Evolutionary conservation across 768 basidiomycete species (phyloP), one percentile per base, ranked within the genome.

Genomic region (Tylopilus intermedius): DNA sequence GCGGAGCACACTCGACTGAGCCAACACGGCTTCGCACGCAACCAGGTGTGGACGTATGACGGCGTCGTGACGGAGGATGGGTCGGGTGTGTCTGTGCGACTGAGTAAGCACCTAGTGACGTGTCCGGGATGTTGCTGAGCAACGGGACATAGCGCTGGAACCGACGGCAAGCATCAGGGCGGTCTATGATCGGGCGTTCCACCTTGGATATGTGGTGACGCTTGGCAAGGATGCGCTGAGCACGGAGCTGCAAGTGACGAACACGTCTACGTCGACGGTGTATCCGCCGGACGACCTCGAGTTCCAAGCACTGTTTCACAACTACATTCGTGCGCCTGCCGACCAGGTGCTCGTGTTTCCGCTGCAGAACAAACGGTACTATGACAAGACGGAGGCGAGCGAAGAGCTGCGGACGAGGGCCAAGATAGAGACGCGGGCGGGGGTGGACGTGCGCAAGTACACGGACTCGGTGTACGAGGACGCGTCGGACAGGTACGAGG

Each of bases 291-390:
- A 79, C 40, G 57, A 64, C 5, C 77, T 97, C 39, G 82, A 86
- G 65, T 98, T 95, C 75, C 96, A 99, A 67, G 88, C 93, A 2
- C 77, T 98, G 42, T 78, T 99, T 49, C 96, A 99, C 71, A 93
- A 82, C 45, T 99, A 99, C 71, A 78, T 96, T 58, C 79, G 78
- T 9, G 80, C 81, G 42, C 81, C 86, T 42, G 71, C 83, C 14
- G 68, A 78, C 53, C 61, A 81, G 4, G 81, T 82, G n/a, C 68
- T 78, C 3, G 75, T 92, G 57, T 74, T 75, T 8, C 79, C 89
- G 7, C 75, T 95, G 32, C 76, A 83, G 61, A 78, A 83, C 29
- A 64, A 84, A 14, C 66, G 54, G 6, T 97, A 86, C 65, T 81
- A 79, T 56, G 94, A 98, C 68, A 99, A 98, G 74, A 86, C 84